These are phyloP conservation scores for Jamesozyma gamospora DNA, from an alignment of 805 yeast species.

Conservation along the genomic window DNA sequence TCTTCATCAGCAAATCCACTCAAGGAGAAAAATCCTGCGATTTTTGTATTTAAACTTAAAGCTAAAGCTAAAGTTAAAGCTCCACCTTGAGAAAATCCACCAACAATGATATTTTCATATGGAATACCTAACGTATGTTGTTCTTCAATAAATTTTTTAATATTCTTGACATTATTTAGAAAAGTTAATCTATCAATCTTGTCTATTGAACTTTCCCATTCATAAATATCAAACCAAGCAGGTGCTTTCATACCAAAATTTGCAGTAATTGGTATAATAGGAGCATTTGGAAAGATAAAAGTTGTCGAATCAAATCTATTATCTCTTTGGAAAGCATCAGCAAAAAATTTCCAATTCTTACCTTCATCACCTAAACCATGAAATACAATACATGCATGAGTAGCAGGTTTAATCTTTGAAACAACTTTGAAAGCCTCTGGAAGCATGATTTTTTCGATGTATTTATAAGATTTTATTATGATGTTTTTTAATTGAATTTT, in stretches of 20 bases:
- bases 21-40: slow-evolving; percentile 70
- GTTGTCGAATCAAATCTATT: slow-evolving; percentile 45
- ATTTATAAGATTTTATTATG: no score
- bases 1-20: slow-evolving; percentile 50
- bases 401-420: slow-evolving; percentile 31
- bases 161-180: slow-evolving; percentile 30
- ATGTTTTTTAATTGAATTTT: not conserved
- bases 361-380: slow-evolving; percentile 95
- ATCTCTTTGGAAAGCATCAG: slow-evolving; percentile 44
- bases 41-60: slow-evolving; percentile 43
- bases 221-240: slow-evolving; percentile 76
- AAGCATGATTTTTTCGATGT: not conserved
- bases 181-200: slow-evolving; percentile 46
- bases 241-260: slow-evolving; percentile 63
- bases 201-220: slow-evolving; percentile 37
- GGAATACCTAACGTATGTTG: slow-evolving; percentile 46
- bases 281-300: slow-evolving; percentile 90
- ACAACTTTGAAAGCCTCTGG: slow-evolving; percentile 24
- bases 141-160: slow-evolving; percentile 40
- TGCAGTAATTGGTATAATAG: slow-evolving; percentile 54
- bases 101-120: slow-evolving; percentile 65
- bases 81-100: slow-evolving; percentile 95
- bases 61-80: slow-evolving; percentile 61
- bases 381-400: slow-evolving; percentile 61
- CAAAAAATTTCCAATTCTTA: slow-evolving; percentile 77